These are phyloP conservation scores for Olyra latifolia DNA, from an alignment of 176 grass and related monocot species.

Conservation along the genomic window DNA sequence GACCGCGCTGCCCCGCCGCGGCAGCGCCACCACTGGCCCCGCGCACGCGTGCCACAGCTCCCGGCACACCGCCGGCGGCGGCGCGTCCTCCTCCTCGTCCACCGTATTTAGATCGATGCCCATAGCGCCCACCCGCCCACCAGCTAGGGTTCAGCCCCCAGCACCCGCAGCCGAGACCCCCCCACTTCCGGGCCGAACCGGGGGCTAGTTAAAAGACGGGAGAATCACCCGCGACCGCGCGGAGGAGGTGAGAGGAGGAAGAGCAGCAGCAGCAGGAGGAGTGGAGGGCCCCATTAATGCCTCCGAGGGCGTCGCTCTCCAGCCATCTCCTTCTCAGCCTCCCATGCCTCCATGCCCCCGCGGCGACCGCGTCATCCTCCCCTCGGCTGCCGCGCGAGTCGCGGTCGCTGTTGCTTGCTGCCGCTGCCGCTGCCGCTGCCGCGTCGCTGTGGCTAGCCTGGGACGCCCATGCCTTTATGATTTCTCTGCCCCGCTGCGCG, in stretches of 20 bases:
- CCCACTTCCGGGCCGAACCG: not conserved
- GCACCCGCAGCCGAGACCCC: not conserved
- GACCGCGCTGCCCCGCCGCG: conserved; percentile 71
- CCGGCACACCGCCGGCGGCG: conserved; percentile 49
- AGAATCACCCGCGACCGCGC: conserved; percentile 28
- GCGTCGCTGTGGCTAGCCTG: conserved; percentile 43
- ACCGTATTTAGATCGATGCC: conserved; percentile 88
- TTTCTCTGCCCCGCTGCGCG: not conserved
- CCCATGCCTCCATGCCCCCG: conserved; percentile 43
- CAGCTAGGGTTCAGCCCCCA: conserved; percentile 15
- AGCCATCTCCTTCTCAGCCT: conserved; percentile 46
- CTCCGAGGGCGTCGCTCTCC: conserved; percentile 52
- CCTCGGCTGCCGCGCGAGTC: conserved; percentile 46
- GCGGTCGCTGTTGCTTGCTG: conserved; percentile 42
- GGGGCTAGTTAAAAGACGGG: conserved; percentile 29
- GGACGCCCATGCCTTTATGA: conserved; percentile 53
- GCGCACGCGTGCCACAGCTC: conserved; percentile 98
- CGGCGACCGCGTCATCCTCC: conserved; percentile 2
- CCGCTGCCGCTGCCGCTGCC: conserved; percentile 27
- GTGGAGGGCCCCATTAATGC: conserved; percentile 45
- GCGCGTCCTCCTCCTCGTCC: conserved; percentile 51
- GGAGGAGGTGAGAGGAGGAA: not conserved
- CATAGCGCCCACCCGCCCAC: conserved; percentile 40
- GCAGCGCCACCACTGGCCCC: conserved; percentile 74
- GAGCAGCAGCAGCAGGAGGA: not conserved